phyloP scores from a whole-genome alignment of 345 rosid species.

The Linum tenue region DNA sequence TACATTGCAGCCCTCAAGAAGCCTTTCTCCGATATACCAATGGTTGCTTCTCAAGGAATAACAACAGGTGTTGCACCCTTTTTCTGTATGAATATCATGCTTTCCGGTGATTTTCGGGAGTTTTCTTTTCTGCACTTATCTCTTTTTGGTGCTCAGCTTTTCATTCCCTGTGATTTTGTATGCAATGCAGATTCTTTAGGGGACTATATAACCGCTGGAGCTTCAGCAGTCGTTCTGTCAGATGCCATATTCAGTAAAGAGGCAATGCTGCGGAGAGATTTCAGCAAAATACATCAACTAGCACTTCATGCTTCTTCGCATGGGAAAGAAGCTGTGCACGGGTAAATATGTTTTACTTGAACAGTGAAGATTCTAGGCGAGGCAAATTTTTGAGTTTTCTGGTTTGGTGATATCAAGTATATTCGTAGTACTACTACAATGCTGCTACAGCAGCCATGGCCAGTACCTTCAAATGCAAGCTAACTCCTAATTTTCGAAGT shows the following conservation, averaged over 20 bases:
- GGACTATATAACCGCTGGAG: conserved; percentile 40
- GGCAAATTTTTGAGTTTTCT: too few relatives aligned
- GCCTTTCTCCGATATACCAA: conserved; percentile 47
- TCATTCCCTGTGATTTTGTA: neutral
- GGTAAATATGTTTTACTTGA: too few relatives aligned
- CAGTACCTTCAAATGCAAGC: too few relatives aligned
- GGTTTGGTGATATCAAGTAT: too few relatives aligned
- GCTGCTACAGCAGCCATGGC: too few relatives aligned
- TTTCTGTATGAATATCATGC: neutral
- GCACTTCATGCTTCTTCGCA: conserved; percentile 34
- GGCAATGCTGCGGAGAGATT: conserved; percentile 29
- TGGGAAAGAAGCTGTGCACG: conserved; percentile 31
- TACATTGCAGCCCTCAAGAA: conserved; percentile 45
- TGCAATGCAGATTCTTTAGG: conserved; percentile 34
- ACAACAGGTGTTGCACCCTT: conserved; percentile 25
- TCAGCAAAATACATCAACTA: conserved; percentile 21
- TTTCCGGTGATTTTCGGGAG: too few relatives aligned
- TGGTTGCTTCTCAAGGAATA: conserved; percentile 62
- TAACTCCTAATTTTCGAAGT: too few relatives aligned
- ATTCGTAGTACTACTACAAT: too few relatives aligned
- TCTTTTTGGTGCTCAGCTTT: too few relatives aligned
- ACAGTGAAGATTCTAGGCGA: too few relatives aligned
- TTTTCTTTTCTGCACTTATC: too few relatives aligned
- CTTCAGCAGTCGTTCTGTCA: conserved; percentile 47
- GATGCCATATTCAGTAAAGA: conserved; percentile 44